Evolutionary conservation across 768 basidiomycete species (phyloP).

Genomic region (Agrocybe praecox): DNA sequence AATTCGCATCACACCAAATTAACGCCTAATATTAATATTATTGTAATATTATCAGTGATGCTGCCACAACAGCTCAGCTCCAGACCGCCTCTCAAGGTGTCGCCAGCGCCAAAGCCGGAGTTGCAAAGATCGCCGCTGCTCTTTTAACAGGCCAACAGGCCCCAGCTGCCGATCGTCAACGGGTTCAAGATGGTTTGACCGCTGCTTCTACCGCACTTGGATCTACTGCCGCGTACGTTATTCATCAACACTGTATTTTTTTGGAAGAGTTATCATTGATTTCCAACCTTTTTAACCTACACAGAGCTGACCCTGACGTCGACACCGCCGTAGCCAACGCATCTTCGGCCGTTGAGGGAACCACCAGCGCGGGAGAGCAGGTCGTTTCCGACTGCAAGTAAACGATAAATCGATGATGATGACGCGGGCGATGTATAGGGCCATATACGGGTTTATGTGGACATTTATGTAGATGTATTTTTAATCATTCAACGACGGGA

Average conservation of each 20-base stretch:
- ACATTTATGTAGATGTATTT: background rate
- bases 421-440: background rate
- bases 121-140: conserved; percentile 15
- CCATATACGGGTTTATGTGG: background rate
- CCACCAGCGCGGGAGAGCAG: conserved; percentile 1
- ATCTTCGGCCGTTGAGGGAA: background rate
- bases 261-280: background rate
- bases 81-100: conserved; percentile 13
- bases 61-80: conserved; percentile 9
- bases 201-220: conserved; percentile 12
- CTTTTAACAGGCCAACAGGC: conserved; percentile 17
- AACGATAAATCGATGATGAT: background rate
- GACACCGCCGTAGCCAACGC: conserved; percentile 1
- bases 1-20: background rate
- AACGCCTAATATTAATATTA: no score
- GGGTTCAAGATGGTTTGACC: conserved; percentile 11
- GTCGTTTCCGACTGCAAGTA: conserved; percentile 8
- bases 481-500: background rate
- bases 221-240: conserved; percentile 9
- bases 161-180: conserved; percentile 14
- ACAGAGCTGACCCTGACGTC: conserved; percentile 2
- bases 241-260: background rate
- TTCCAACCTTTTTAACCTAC: no score
- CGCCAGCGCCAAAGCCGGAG: conserved; percentile 12
- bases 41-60: conserved; percentile 7